Base-by-base conservation (phyloP, 768 basidiomycete species). In the Mycena sanguinolenta region DNA sequence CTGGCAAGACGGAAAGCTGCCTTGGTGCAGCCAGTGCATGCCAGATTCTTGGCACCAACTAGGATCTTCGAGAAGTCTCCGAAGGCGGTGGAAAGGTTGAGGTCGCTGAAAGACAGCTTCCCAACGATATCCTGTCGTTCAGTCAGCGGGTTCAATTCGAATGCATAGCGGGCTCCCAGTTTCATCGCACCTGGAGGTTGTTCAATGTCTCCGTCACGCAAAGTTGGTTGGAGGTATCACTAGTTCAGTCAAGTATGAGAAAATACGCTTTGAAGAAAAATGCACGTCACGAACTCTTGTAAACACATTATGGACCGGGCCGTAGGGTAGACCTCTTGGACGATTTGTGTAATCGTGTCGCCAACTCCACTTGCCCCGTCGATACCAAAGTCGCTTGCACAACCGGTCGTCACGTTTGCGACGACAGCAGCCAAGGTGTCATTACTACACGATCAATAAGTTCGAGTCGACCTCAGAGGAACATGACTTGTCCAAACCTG, bases 371-470 rank as follows among this genome's bases (percentile, higher is more conserved):
- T 54, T 14, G 39, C 39, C 8, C 8, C 36, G 21, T 74, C 76
- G 12, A 75, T 27, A 27, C 74, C 67, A 17, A 88, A 78, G 54
- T 83, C 82, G 34, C 75, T 72, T 19, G 81, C 72, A 77, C 90
- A 91, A 32, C 88, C 88, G 6, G 77, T 73, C 0, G 89, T 88
- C 55, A 92, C 61, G 73, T 88, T 90, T 34, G 81, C 75, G 10
- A 89, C 86, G 53, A 93, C 82, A 2, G 81, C 75, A 23, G 89
- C 79, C 13, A 95, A 82, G 0, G 91, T 89, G 23, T 79, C 79
- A 69, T 94, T 91, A 73, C 82, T 87, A 77, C 92, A 93, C 12
- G 87, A 69, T 8, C 77, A 30, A 19, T 39, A 19, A 59, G 58
- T 50, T 44, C 21, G 46, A 13, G n/a, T 34, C 17, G 42, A 57